Base-by-base conservation (phyloP, 176 grass and related monocot genomes). In the Juncus effusus region DNA sequence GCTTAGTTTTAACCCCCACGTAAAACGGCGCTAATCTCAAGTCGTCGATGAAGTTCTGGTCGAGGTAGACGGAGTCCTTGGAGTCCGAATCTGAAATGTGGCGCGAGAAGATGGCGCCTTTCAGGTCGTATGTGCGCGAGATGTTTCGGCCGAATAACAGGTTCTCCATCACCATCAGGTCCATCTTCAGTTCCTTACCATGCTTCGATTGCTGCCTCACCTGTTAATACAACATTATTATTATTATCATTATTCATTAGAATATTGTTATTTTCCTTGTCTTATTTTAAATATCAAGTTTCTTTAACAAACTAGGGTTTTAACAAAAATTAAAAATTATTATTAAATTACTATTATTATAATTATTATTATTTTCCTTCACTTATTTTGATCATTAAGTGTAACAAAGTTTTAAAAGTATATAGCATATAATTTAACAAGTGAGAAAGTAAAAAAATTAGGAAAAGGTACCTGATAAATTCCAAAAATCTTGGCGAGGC, bases 131-230 rank as follows among this genome's bases (percentile, higher is more conserved):
- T 53, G 74, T 82, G 50, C 82, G 82, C 62, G 83, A 86, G 65
- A 97, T 62, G 61, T 82, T 84, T 65, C 77, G 85, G 36, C 94
- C 94, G 65, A 86, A 99, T 13, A 93, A 83, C 84, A 93, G 85
- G 56, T 99, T 99, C 82, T 99, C 94, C 94, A 99, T 99, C 78
- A 99, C 94, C 94, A 99, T 85, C 59, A 99, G 60, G 75, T 93
- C 94, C 3, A 79, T 87, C 76, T 80, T 93, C 47, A 80, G 65
- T 64, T 92, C 94, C 74, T 86, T 97, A 42, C 88, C 88, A 77
- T 85, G 63, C 80, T 78, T 90, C 53, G 61, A 73, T 80, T 89
- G 77, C 37, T 85, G 85, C 51, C 36, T 71, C 9, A 72, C 38
- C 54, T 72, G 16, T 72, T 57, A 59, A 8, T 52, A 40, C 19